Conservation (phyloP, 2,329 filamentous ascomycete genomes). For the Pyrenophora graminea region DNA sequence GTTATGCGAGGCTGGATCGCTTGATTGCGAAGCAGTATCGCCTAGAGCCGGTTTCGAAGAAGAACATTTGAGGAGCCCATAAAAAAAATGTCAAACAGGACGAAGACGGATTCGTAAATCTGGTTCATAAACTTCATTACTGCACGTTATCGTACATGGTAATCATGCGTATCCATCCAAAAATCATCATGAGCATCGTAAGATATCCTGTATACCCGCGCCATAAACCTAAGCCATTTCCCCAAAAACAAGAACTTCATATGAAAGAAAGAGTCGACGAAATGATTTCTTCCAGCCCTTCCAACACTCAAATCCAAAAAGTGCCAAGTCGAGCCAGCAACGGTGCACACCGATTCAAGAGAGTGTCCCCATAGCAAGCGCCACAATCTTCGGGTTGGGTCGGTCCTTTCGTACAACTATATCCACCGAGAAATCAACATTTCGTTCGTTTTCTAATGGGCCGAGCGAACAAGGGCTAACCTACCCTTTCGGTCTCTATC, state of each 20-base stretch:
- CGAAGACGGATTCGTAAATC: neutral
- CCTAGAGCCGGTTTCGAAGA: constrained; percentile 35
- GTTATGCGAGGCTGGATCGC: constrained; percentile 39
- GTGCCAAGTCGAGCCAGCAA: no score
- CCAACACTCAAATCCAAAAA: no score
- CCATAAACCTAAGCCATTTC: no score
- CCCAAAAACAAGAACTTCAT: no score
- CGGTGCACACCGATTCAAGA: constrained; percentile 2
- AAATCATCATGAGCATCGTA: no score
- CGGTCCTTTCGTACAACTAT: constrained; percentile 40
- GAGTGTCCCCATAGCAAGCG: constrained; percentile 21
- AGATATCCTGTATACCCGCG: no score
- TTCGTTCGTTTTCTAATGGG: constrained; percentile 53
- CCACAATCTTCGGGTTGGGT: constrained; percentile 50
- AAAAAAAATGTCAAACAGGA: no score
- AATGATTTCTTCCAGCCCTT: no score
- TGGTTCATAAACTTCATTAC: neutral
- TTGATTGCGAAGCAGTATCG: constrained; percentile 29
- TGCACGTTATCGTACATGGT: neutral
- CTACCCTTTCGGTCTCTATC: constrained; percentile 96
- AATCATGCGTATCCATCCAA: no score
- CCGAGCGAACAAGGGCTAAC: constrained; percentile 82
- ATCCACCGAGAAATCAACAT: constrained; percentile 41
- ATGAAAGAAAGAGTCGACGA: neutral
- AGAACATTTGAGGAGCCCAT: constrained; percentile 25